Base-by-base conservation (phyloP, 1,284 basidiomycete species). In the Phlebopus sp. region DNA sequence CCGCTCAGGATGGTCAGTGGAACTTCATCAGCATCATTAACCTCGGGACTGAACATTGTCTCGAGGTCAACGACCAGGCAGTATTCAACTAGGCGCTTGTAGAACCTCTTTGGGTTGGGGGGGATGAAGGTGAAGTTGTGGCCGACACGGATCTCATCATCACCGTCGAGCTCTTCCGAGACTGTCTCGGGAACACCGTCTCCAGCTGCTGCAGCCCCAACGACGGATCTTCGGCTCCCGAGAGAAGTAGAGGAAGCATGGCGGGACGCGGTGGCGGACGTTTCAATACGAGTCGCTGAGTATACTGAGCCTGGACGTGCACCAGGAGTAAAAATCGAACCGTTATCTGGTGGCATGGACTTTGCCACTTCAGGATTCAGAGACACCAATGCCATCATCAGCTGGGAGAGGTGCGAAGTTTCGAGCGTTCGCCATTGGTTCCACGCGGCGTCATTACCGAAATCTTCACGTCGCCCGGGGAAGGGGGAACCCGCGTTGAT, bases 1-100 rank as follows among this genome's bases (percentile, higher is more conserved):
- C 79, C 62, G 0, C 92, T 92, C n/a, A 99, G 71, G 47, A 99
- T 98, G 9, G 91, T 91, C 27, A 99, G 72, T 1, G 93, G 92
- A 3, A 99, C 96, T 69, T 99, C 94, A 57, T 98, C 92, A 58
- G 94, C 91, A 57, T 97, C 96, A 29, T 93, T 88, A 30, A 97
- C 84, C 38, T 88, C 85, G 9, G 84, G 84, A 51, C 83, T 85
- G 50, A 89, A 77, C 85, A 99, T 94, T 31, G 86, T 81, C 61
- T 95, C 91, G 42, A 99, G 74, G 66, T 99, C 97, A 37, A 80
- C 77, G 30, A 88, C 77, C 38, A 99, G 79, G 62, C 94, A 96
- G 44, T 82, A 74, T 59, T 91, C 87, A 21, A 98, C 77, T 4
- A 98, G 77, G 7, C 89, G 79, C 55, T 83, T 84, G 73, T 97